A percentile compares a stretch with the other conserved stretches of the same genome.
Evolutionary conservation across 2,329 filamentous ascomycete species (phyloP).

Genomic region (Pseudogymnoascus sp.): DNA sequence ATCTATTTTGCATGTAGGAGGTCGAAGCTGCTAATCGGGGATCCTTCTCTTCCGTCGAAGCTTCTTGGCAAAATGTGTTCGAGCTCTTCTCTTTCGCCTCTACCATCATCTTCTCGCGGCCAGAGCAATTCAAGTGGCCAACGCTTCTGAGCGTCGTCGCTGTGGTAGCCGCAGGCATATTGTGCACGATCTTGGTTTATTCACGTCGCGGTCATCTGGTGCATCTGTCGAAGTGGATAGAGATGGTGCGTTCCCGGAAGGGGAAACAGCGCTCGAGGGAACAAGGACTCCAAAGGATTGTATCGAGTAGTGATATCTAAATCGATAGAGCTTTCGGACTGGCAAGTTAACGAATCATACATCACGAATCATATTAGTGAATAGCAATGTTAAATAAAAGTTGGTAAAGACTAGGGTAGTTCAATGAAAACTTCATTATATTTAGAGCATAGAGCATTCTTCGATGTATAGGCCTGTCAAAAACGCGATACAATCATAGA

Average conservation of each 20-base stretch:
- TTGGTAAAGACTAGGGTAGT: not conserved
- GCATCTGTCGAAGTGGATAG: conserved; percentile 31
- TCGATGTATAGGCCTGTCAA: too few relatives aligned
- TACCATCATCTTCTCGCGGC: conserved; percentile 56
- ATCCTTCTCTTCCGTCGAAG: conserved; percentile 60
- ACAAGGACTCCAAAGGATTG: not conserved
- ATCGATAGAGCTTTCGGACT: not conserved
- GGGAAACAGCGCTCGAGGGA: not conserved
- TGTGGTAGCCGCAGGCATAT: conserved; percentile 38
- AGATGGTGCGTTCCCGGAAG: conserved; percentile 14
- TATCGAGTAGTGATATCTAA: not conserved
- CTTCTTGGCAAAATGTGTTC: conserved; percentile 60
- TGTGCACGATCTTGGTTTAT: conserved; percentile 48
- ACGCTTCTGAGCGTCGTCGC: conserved; percentile 49
- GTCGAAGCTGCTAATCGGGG: conserved; percentile 51
- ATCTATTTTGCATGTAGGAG: conserved; percentile 18
- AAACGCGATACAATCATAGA: too few relatives aligned
- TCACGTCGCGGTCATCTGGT: conserved; percentile 45
- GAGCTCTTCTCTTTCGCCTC: conserved; percentile 59
- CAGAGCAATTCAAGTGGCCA: conserved; percentile 57
- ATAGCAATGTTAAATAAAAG: not conserved
- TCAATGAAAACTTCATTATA: too few relatives aligned
- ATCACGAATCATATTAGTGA: not conserved
- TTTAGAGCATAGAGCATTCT: too few relatives aligned
- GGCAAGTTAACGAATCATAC: not conserved